Evolutionary conservation across 202 grass and related monocot species (phyloP), one percentile per base, ranked within the genome.

Genomic region (Sporobolus alterniflorus): DNA sequence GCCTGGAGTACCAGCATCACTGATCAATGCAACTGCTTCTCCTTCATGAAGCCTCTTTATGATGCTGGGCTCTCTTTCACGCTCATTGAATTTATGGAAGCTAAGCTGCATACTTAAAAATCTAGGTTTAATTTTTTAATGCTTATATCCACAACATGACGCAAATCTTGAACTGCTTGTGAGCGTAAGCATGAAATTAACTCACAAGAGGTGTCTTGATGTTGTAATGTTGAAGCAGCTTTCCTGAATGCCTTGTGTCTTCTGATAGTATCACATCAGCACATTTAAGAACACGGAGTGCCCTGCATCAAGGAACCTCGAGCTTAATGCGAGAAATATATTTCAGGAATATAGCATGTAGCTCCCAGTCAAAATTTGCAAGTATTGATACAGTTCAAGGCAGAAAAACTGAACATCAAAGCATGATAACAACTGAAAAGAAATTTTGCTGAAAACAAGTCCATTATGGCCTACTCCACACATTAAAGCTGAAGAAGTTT

Each of bases 31-130:
- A 84, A 96, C 67, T 57, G 92, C 84, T 89, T 98, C 89, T 31
- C 96, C 93, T 92, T 92, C 88, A 31, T 90, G 93, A 71, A 98
- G 91, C 71, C 92, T 92, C 74, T 90, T 88, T 80, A 98, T 69
- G 64, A 98, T 92, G 60, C 74, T 91, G 61, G 89, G 88, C 84
- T 95, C 93, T 88, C 96, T 88, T 70, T 92, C 87, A 64, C 84
- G 87, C 85, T 98, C 96, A 68, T 96, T 98, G 69, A 98, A 98
- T 49, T 98, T 98, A 65, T 98, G 96, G 83, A 94, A 98, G 67
- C 93, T 98, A 80, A 92, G 76, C 93, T 98, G 85, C 43, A 89
- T 82, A 40, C 24, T 62, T 91, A 64, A 17, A 82, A 21, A 30
- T 82, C 52, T 75, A 69, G 21, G 71, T 61, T 70, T 72, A 30